Conservation (phyloP, 116 monocot genomes). For the Dioscorea cayenensis region DNA sequence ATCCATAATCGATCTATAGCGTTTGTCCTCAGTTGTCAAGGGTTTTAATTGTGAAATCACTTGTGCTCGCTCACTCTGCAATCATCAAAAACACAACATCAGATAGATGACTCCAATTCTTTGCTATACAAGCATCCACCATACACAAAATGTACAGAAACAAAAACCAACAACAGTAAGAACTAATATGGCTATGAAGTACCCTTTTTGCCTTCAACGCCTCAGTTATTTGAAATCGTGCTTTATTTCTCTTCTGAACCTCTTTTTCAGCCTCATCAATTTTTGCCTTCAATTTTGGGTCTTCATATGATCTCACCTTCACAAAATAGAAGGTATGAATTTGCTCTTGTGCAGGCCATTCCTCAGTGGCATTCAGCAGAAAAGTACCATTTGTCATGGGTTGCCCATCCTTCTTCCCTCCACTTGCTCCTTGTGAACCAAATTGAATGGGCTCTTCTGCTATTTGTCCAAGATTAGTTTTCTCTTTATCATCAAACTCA, state of each 20-base stretch:
- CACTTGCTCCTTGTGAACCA: conserved; percentile 28
- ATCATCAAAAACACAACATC: not conserved
- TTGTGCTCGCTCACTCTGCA: conserved; percentile 58
- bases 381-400: conserved; percentile 9
- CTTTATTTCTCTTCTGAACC: conserved; percentile 48
- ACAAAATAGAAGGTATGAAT: conserved; percentile 61
- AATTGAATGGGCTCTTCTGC: conserved; percentile 36
- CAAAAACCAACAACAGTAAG: not conserved
- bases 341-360: conserved; percentile 74
- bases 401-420: conserved; percentile 22
- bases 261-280: conserved; percentile 71
- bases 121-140: not conserved
- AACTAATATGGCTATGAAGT: not conserved
- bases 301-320: conserved; percentile 53
- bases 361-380: conserved; percentile 77
- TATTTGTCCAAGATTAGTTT: conserved; percentile 12
- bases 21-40: conserved; percentile 54
- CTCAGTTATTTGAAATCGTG: conserved; percentile 42
- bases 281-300: conserved; percentile 70
- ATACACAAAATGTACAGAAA: not conserved
- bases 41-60: conserved; percentile 78
- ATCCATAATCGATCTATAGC: conserved; percentile 36
- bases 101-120: not conserved
- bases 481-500: conserved; percentile 21
- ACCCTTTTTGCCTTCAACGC: conserved; percentile 70